Evolutionary conservation across 1,284 basidiomycete species (phyloP).

Genomic region (Phlebopus sp.): DNA sequence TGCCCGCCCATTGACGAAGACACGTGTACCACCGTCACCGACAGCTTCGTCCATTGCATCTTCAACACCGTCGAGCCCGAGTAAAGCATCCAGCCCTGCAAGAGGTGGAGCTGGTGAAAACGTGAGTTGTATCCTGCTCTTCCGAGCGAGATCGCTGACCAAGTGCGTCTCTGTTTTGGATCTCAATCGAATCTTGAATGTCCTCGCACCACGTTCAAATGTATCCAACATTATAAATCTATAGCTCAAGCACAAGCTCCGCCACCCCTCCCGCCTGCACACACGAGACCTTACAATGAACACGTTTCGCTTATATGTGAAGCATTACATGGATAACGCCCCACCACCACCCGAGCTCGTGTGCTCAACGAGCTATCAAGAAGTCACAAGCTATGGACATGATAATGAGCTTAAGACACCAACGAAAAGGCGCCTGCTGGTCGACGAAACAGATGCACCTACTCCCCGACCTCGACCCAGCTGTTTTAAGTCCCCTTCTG

Average conservation of each 20-base stretch:
- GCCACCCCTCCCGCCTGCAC: constrained; percentile 66
- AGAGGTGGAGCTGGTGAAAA: constrained; percentile 10
- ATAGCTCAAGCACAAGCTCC: constrained; percentile 40
- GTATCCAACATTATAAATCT: not conserved
- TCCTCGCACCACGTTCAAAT: not conserved
- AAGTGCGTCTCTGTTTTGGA: not conserved
- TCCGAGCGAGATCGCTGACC: not conserved
- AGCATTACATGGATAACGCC: constrained; percentile 68
- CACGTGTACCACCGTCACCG: constrained; percentile 19
- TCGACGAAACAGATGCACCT: not conserved
- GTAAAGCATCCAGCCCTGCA: constrained; percentile 20
- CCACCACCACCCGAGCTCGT: constrained; percentile 12
- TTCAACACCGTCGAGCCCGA: constrained; percentile 30
- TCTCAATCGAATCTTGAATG: too few species aligned
- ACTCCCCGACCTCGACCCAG: constrained; percentile 5
- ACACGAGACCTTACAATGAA: constrained; percentile 62
- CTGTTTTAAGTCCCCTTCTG: not conserved
- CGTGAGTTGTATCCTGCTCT: not conserved
- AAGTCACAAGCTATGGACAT: too few species aligned
- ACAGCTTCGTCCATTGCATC: constrained; percentile 21
- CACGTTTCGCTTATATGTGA: constrained; percentile 70
- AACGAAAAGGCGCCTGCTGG: not conserved
- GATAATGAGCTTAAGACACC: not conserved
- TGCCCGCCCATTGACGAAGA: not conserved
- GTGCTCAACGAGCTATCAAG: too few species aligned